These are phyloP conservation scores for Ailanthus altissimus DNA, from an alignment of 345 rosid genomes.

Conservation along the genomic window DNA sequence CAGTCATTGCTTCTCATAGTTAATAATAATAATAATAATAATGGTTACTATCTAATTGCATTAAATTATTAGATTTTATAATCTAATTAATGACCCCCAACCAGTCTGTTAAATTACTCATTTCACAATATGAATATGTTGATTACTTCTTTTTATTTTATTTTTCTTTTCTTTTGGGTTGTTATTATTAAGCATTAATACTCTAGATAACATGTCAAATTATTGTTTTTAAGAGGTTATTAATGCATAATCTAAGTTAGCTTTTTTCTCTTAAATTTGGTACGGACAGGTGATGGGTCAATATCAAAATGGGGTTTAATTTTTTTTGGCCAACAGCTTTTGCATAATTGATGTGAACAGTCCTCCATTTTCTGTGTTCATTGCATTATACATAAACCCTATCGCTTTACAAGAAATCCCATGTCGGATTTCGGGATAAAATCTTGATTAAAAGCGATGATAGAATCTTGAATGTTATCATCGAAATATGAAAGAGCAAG, in stretches of 20 bases:
- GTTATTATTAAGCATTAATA: too few relatives aligned
- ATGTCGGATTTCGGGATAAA: slow-evolving; percentile 6
- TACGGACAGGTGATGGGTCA: slow-evolving; percentile 25
- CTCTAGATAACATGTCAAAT: too few relatives aligned
- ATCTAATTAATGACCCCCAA: too few relatives aligned
- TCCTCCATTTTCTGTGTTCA: slow-evolving; percentile 16
- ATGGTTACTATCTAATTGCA: too few relatives aligned
- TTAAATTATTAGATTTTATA: too few relatives aligned
- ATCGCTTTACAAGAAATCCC: not conserved
- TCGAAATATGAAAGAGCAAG: not conserved
- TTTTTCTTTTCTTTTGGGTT: too few relatives aligned
- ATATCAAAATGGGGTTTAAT: slow-evolving; percentile 15
- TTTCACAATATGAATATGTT: too few relatives aligned
- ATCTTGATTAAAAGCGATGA: not conserved
- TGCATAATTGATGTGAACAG: slow-evolving; percentile 15
- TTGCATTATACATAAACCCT: not conserved
- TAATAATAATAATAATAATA: too few relatives aligned
- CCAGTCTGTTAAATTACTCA: too few relatives aligned
- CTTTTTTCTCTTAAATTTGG: slow-evolving; percentile 19
- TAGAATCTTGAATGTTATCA: slow-evolving; percentile 2
- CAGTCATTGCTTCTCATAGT: too few relatives aligned
- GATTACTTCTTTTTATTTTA: too few relatives aligned
- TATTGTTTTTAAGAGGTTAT: not conserved
- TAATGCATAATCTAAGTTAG: not conserved
- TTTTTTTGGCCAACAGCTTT: not conserved